Evolutionary conservation across 2,329 filamentous ascomycete genomes (phyloP).

Genomic region (Trichoderma aggressivum): DNA sequence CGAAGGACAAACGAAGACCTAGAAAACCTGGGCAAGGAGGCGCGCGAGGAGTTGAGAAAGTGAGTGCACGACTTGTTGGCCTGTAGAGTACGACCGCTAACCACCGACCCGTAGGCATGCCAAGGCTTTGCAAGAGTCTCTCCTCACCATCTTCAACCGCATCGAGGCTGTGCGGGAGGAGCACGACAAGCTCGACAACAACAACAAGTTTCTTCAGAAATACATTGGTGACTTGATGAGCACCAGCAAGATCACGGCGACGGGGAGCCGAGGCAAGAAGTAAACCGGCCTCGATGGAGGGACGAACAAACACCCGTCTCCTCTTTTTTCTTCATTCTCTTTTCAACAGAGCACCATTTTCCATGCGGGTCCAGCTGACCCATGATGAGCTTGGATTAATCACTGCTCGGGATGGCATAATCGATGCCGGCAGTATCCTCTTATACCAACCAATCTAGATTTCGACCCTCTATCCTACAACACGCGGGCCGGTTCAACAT

Average conservation of each 20-base stretch:
- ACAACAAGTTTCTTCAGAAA: constrained; percentile 96
- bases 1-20: constrained; percentile 86
- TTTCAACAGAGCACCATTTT: neutral
- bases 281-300: constrained; percentile 31
- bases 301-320: neutral
- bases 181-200: constrained; percentile 92
- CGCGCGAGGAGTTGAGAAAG: constrained; percentile 63
- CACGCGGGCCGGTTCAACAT: constrained; percentile 4
- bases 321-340: neutral
- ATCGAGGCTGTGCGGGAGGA: constrained; percentile 93
- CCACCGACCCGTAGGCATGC: constrained; percentile 63
- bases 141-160: constrained; percentile 84
- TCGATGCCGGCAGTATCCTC: neutral
- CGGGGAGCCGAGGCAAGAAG: constrained; percentile 52
- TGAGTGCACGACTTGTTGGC: constrained; percentile 25
- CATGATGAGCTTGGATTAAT: neutral
- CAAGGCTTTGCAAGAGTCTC: constrained; percentile 80
- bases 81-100: neutral
- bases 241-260: constrained; percentile 68
- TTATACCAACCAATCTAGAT: neutral
- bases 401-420: neutral
- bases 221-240: constrained; percentile 97
- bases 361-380: neutral
- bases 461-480: neutral
- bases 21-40: constrained; percentile 80